phyloP scores from a whole-genome alignment of 148 eudicot genomes.

The Arctostaphylos glauca region DNA sequence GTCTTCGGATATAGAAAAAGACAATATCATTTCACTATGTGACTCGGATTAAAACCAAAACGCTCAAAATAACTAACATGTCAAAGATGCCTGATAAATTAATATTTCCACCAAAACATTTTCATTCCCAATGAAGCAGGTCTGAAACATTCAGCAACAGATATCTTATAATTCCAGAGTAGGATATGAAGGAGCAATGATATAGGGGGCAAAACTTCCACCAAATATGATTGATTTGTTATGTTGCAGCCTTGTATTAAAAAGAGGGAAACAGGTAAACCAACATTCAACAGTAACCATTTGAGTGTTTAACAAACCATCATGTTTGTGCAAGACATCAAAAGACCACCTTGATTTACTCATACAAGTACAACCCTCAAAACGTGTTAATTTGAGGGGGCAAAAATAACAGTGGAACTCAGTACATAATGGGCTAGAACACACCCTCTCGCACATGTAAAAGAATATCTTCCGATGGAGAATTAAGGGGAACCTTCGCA shows the following conservation, averaged over 20 bases:
- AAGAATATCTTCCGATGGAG: not conserved
- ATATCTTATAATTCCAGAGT: not conserved
- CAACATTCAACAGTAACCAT: not conserved
- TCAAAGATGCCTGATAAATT: not conserved
- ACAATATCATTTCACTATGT: too few relatives aligned
- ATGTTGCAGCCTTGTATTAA: not conserved
- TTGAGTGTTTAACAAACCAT: not conserved
- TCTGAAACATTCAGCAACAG: not conserved
- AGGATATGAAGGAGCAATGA: too few relatives aligned
- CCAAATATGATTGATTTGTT: not conserved
- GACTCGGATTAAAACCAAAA: too few relatives aligned
- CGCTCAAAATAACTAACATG: not conserved
- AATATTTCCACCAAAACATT: too few relatives aligned
- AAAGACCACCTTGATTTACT: not conserved
- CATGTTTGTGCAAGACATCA: not conserved
- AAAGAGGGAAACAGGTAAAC: not conserved
- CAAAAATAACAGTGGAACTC: not conserved
- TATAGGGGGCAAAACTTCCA: not conserved
- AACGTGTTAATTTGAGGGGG: not conserved
- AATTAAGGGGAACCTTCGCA: not conserved
- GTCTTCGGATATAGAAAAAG: too few relatives aligned
- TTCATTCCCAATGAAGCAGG: not conserved
- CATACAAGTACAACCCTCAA: not conserved
- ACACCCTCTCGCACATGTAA: not conserved
- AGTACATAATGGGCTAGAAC: not conserved